Evolutionary conservation across 257 asterid genomes (phyloP).

Genomic region (Paraleonurus japonicus): DNA sequence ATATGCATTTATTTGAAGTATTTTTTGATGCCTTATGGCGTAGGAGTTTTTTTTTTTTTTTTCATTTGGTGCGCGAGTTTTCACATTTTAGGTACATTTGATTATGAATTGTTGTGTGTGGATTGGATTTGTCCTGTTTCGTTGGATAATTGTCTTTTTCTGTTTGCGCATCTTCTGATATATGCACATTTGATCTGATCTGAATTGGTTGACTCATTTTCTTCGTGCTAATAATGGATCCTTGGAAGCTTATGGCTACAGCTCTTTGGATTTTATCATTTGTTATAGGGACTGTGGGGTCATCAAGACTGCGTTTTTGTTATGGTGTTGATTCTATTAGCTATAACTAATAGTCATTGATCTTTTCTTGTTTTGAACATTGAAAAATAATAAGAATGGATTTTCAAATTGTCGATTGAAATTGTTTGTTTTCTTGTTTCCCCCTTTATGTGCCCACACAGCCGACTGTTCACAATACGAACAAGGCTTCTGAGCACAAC

Average conservation of each 20-base stretch:
- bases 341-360: conserved; percentile 2
- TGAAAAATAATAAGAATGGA: neutral
- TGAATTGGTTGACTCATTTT: conserved; percentile 4
- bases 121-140: conserved; percentile 21
- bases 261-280: neutral
- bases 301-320: conserved; percentile 7
- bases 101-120: conserved; percentile 6
- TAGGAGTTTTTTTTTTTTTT: conserved; percentile 10
- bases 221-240: neutral
- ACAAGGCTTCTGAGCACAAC: conserved; percentile 53
- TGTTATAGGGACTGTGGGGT: neutral
- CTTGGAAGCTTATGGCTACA: conserved; percentile 9
- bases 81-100: conserved; percentile 2
- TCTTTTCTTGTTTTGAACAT: neutral
- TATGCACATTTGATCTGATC: conserved; percentile 27
- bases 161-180: conserved; percentile 16
- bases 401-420: neutral
- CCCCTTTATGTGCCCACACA: conserved; percentile 10
- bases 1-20: conserved; percentile 8
- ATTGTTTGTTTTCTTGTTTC: neutral
- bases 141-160: conserved; percentile 13
- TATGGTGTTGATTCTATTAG: conserved; percentile 17
- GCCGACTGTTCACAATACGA: conserved; percentile 51
- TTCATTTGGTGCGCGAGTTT: neutral
- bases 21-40: neutral